Evolutionary conservation across 306 rosid species (phyloP).

Genomic region (Glycyrrhiza uralensis): DNA sequence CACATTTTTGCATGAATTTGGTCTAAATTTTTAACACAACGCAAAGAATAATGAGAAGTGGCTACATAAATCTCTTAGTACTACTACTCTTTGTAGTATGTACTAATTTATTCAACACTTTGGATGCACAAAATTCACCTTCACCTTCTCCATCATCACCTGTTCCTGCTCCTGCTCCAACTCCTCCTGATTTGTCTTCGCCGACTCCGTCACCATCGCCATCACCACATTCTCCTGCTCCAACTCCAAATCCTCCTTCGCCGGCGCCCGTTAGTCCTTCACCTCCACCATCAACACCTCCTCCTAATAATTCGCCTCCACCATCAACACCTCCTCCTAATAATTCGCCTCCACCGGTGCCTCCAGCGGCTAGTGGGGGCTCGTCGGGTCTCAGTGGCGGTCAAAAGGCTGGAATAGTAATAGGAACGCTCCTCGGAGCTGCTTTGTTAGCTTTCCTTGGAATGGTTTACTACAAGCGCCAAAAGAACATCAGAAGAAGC

Average conservation of each 20-base stretch:
- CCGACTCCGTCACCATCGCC: neutral
- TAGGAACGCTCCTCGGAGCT: conserved; percentile 16
- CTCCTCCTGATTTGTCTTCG: neutral
- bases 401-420: conserved; percentile 27
- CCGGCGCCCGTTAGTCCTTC: neutral
- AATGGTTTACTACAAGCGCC: conserved; percentile 24
- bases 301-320: neutral
- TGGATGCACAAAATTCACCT: neutral
- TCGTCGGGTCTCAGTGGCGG: conserved; percentile 8
- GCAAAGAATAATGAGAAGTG: neutral
- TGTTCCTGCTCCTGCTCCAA: neutral
- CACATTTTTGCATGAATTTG: conserved; percentile 2
- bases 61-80: neutral
- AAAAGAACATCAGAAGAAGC: conserved; percentile 6
- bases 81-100: neutral
- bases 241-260: neutral
- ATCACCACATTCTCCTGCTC: neutral
- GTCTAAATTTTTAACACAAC: neutral
- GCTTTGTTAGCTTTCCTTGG: conserved; percentile 1
- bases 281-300: neutral
- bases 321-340: neutral
- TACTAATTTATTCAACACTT: neutral
- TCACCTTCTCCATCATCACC: neutral
- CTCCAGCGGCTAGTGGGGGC: neutral
- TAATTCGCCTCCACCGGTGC: neutral